Percentiles rank a stretch among this genome's conserved stretches.
Conservation (phyloP, 2,329 filamentous ascomycete genomes). For the Neurospora crassa region DNA sequence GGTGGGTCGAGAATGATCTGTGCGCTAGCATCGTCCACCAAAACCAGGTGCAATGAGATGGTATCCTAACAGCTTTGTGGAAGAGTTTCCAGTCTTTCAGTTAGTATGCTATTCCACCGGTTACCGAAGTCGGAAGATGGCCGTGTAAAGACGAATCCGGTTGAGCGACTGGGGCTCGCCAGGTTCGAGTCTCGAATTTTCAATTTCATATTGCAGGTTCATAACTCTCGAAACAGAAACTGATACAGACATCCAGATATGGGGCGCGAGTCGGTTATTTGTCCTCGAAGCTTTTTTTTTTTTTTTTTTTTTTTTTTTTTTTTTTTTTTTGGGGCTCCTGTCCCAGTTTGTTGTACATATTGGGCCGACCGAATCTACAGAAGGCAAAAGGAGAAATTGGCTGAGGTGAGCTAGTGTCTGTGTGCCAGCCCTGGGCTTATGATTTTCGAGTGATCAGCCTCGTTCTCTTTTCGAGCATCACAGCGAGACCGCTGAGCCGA, state of each 20-base stretch:
- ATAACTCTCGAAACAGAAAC: background rate
- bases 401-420: background rate
- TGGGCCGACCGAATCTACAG: background rate
- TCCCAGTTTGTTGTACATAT: background rate
- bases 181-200: background rate
- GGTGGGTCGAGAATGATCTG: background rate
- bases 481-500: background rate
- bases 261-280: background rate
- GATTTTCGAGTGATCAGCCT: background rate
- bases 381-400: background rate
- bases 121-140: background rate
- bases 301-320: too few species aligned
- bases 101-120: background rate
- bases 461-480: background rate
- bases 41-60: background rate
- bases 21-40: background rate
- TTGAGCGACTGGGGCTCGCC: too few species aligned
- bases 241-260: background rate
- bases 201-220: background rate
- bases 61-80: background rate
- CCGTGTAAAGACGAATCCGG: too few species aligned
- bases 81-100: rapidly evolving
- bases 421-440: background rate
- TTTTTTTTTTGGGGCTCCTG: too few species aligned
- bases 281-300: background rate